phyloP scores from a whole-genome alignment of 345 rosid species.

The Erysimum cheiranthoides region DNA sequence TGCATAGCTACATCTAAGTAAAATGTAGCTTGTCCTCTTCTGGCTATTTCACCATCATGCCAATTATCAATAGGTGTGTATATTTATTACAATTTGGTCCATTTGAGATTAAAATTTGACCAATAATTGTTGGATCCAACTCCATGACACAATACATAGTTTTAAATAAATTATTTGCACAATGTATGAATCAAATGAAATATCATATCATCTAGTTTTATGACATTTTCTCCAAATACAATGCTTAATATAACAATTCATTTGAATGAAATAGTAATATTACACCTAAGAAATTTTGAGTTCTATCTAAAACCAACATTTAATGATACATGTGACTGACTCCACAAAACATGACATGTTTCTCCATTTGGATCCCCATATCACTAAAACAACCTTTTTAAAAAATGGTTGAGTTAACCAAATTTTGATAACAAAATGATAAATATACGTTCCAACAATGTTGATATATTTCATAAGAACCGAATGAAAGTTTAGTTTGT shows the following conservation, averaged over 20 bases:
- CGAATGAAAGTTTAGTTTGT: constrained; percentile 4
- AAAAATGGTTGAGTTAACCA: not conserved
- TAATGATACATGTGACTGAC: not conserved
- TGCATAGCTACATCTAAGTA: constrained; percentile 28
- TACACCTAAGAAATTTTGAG: too few species aligned
- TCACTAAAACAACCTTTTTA: not conserved
- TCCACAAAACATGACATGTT: constrained; percentile 4
- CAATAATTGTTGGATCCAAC: too few species aligned
- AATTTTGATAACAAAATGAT: not conserved
- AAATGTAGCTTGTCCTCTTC: constrained; percentile 29
- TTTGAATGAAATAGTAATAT: too few species aligned
- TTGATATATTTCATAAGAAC: not conserved
- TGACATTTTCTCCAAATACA: too few species aligned
- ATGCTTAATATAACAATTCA: too few species aligned
- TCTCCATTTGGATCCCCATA: not conserved
- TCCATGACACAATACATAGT: too few species aligned
- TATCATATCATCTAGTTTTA: too few species aligned
- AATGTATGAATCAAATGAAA: too few species aligned
- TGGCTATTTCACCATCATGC: constrained; percentile 24
- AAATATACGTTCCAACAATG: not conserved
- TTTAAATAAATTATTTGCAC: too few species aligned
- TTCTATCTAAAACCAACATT: not conserved
- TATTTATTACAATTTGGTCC: constrained; percentile 25
- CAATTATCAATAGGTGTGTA: constrained; percentile 28
- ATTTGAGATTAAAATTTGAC: not conserved